These are phyloP conservation scores for Salvia rosmarinus DNA, from an alignment of 257 asterid species.

Conservation along the genomic window DNA sequence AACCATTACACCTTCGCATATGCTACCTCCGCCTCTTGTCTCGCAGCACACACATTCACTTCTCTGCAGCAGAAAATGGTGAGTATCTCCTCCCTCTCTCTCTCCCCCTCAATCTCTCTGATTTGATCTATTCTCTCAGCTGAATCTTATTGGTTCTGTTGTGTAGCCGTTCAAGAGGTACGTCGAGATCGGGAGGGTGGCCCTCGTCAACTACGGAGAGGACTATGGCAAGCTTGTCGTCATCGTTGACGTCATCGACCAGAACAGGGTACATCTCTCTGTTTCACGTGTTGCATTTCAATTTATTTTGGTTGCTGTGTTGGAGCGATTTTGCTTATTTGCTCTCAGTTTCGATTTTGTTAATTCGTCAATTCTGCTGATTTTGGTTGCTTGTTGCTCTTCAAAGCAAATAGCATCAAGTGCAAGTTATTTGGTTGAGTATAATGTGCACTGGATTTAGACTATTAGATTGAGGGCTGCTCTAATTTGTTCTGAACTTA, in stretches of 20 bases:
- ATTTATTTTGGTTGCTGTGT: not conserved
- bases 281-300: not conserved
- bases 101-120: not conserved
- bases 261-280: constrained; percentile 50
- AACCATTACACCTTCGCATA: constrained; percentile 21
- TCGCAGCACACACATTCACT: constrained; percentile 31
- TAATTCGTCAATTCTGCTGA: not conserved
- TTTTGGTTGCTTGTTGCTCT: not conserved
- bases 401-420: not conserved
- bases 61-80: constrained; percentile 39
- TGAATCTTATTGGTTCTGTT: not conserved
- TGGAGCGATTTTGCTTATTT: not conserved
- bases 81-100: constrained; percentile 1
- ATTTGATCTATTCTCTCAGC: not conserved
- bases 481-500: not conserved
- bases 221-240: constrained; percentile 75
- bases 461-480: not conserved
- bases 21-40: constrained; percentile 32
- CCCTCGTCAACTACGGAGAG: constrained; percentile 72
- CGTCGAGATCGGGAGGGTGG: constrained; percentile 82
- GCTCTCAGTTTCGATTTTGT: not conserved
- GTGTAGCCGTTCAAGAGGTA: constrained; percentile 82
- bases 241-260: constrained; percentile 70
- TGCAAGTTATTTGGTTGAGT: too few relatives aligned
- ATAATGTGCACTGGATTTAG: too few relatives aligned